Base-by-base conservation (phyloP, 176 grass and related monocot species). In the Alopecurus myosuroides region DNA sequence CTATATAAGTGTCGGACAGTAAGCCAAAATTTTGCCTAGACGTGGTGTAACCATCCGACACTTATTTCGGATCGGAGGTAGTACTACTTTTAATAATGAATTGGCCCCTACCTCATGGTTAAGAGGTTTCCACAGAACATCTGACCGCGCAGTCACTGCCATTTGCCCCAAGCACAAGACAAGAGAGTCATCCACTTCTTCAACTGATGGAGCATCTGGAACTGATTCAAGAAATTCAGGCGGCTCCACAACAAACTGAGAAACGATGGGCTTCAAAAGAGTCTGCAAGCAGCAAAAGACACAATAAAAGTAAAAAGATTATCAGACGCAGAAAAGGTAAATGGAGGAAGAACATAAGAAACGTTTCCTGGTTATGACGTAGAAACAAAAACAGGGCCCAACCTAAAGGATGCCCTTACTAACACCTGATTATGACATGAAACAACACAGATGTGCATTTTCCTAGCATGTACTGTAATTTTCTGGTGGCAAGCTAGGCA, bases 71-170 rank as follows among this genome's bases (percentile, higher is more conserved):
- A n/a, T n/a, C n/a, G n/a, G n/a, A n/a, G n/a, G n/a, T n/a, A n/a
- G 19, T 76, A 22, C 55, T 42, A 34, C 1, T 2, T 35, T 67
- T 41, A 69, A 37, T 9, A 20, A 71, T 42, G 42, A 15, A 81
- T 52, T 77, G 3, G 70, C 57, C 70, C 90, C n/a, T 29, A 98
- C 96, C 89, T 98, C 96, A 82, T 98, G 93, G 77, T 94, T 98
- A 67, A 98, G 91, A 83, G 93, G 93, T 62, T 98, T 98, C 93
- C 91, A 95, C 75, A 98, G 81, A 89, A 94, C 91, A 87, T 98
- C 93, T 13, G 96, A 94, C 22, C 74, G 85, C 14, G 91, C 91
- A 72, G 91, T 95, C n/a, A 95, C 81, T 61, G 93, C 91, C 96
- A 98, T 98, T 88, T 98, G 96, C 42, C 93, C 96, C 39, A 98